Conservation (phyloP, 352 stramenopile genomes). For the Phytophthora tubulina region DNA sequence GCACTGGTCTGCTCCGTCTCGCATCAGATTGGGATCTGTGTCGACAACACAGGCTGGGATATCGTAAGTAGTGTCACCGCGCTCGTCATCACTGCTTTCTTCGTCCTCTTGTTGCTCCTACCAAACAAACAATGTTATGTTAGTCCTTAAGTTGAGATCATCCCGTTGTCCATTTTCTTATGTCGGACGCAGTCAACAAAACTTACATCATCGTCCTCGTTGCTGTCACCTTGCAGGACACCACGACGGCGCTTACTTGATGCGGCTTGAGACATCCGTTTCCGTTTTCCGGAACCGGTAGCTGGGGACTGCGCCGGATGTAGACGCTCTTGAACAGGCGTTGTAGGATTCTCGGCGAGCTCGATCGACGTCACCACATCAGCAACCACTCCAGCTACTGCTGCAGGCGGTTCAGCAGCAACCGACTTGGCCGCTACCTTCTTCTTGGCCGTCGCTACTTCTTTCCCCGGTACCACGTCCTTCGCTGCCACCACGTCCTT, state of each 20-base stretch:
- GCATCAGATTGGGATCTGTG: constrained; percentile 16
- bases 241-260: not conserved
- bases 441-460: not conserved
- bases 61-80: not conserved
- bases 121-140: not conserved
- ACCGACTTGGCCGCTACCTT: not conserved
- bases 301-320: not conserved
- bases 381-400: not conserved
- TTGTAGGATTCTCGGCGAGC: not conserved
- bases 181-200: not conserved
- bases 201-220: not conserved
- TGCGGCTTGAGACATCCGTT: not conserved
- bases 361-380: not conserved
- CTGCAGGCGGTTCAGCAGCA: no score
- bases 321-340: not conserved
- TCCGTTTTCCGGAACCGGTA: not conserved
- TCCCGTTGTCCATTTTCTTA: not conserved
- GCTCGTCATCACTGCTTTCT: not conserved
- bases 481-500: no score
- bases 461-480: no score
- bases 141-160: not conserved
- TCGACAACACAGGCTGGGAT: not conserved
- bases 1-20: not conserved
- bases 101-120: not conserved
- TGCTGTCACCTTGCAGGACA: constrained; percentile 6